A percentile compares a stretch with the other conserved stretches of the same genome.
Evolutionary conservation across 2,329 filamentous ascomycete genomes (phyloP).

Genomic region (Aspergillus pseudoterreus): DNA sequence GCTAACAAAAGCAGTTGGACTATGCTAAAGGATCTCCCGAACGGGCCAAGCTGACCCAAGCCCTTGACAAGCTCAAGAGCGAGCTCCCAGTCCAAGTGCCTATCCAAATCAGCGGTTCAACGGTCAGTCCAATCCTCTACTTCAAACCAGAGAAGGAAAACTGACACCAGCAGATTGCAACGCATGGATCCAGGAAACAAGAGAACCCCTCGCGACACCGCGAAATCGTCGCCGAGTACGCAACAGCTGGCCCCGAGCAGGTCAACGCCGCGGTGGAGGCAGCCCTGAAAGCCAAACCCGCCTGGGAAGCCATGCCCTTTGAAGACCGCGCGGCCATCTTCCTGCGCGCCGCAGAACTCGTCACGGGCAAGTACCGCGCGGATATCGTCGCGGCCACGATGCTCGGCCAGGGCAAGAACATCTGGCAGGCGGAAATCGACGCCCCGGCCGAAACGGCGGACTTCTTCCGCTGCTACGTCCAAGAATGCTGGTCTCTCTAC

Average conservation of each 20-base stretch:
- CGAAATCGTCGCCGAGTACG: constrained; percentile 22
- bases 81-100: constrained; percentile 30
- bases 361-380: constrained; percentile 87
- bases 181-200: constrained; percentile 15
- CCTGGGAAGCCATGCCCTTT: constrained; percentile 84
- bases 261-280: constrained; percentile 76
- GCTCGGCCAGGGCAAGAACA: constrained; percentile 95
- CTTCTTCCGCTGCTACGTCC: constrained; percentile 85
- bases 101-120: constrained; percentile 22
- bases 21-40: constrained; percentile 29
- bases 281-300: constrained; percentile 76
- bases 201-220: constrained; percentile 50
- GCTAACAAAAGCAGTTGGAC: constrained; percentile 13
- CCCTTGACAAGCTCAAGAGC: constrained; percentile 27
- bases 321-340: constrained; percentile 88
- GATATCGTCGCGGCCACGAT: constrained; percentile 94
- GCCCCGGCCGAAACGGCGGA: constrained; percentile 85
- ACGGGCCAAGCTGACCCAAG: constrained; percentile 27
- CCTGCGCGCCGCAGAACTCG: constrained; percentile 88
- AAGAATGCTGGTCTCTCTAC: constrained; percentile 88
- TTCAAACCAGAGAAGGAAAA: not conserved
- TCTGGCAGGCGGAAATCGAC: constrained; percentile 98
- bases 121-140: not conserved
- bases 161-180: constrained; percentile 10
- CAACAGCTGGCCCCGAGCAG: constrained; percentile 64